Conservation (phyloP, 2,329 filamentous ascomycete genomes). For the Curvularia sp. region DNA sequence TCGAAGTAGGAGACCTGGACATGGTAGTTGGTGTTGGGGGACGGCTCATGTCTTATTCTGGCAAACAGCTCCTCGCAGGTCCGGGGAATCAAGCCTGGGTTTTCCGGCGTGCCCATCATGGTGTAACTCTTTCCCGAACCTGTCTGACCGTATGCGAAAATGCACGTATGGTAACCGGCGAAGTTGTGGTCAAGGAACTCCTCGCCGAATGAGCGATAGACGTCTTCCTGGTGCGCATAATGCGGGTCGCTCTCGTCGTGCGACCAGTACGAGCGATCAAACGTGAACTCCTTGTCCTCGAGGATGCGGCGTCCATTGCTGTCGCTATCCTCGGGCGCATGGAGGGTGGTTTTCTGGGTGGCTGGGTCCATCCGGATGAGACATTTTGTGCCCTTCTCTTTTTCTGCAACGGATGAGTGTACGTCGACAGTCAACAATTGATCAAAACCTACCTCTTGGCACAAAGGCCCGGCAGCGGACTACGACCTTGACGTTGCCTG, state of each 20-base stretch:
- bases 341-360: slow-evolving; percentile 83
- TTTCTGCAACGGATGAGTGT: slow-evolving; percentile 64
- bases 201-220: slow-evolving; percentile 92
- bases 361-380: slow-evolving; percentile 89
- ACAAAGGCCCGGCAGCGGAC: slow-evolving; percentile 58
- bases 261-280: slow-evolving; percentile 99
- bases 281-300: slow-evolving; percentile 91
- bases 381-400: slow-evolving; percentile 80
- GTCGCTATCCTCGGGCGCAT: slow-evolving; percentile 66
- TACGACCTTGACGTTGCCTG: slow-evolving; percentile 60
- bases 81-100: slow-evolving; percentile 89
- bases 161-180: slow-evolving; percentile 98
- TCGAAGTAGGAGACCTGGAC: slow-evolving; percentile 99
- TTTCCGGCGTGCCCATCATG: slow-evolving; percentile 88
- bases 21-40: slow-evolving; percentile 92
- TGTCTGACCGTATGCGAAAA: slow-evolving; percentile 98
- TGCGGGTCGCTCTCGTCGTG: slow-evolving; percentile 79
- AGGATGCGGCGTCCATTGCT: slow-evolving; percentile 73
- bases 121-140: slow-evolving; percentile 98
- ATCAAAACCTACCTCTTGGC: slow-evolving; percentile 49
- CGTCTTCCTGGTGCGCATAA: slow-evolving; percentile 90
- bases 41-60: slow-evolving; percentile 83
- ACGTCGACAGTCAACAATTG: background rate
- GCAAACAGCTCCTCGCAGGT: slow-evolving; percentile 97
- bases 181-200: slow-evolving; percentile 99